Conservation (phyloP, 106 monocot species). For the Dendrobium nobile region DNA sequence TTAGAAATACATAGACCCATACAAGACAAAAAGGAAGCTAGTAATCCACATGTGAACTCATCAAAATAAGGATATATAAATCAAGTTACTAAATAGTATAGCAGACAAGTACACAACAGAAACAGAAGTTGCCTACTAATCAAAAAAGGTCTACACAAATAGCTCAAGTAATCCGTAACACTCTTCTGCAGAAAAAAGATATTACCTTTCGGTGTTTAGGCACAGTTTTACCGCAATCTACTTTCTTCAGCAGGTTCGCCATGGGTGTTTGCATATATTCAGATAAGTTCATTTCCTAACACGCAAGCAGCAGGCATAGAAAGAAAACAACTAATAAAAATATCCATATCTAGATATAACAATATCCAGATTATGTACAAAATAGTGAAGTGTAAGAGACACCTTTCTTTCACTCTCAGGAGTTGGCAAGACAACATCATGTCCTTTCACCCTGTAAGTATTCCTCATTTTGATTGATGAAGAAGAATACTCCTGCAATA, state of each 20-base stretch:
- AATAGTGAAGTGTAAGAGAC: neutral
- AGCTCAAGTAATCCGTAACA: neutral
- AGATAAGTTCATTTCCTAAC: constrained; percentile 56
- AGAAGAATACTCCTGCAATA: constrained; percentile 70
- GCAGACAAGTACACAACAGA: neutral
- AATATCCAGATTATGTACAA: neutral
- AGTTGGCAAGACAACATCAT: constrained; percentile 29
- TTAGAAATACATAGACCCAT: neutral
- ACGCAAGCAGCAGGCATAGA: constrained; percentile 6
- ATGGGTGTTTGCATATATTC: constrained; percentile 73
- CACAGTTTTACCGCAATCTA: constrained; percentile 45
- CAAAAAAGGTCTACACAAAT: neutral
- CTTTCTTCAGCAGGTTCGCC: constrained; percentile 65
- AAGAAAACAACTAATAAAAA: neutral
- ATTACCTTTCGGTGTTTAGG: constrained; percentile 68
- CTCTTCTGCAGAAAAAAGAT: neutral
- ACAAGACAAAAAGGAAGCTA: neutral
- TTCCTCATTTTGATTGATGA: constrained; percentile 83
- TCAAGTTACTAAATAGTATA: neutral
- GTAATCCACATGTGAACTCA: neutral
- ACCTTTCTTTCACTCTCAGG: constrained; percentile 67
- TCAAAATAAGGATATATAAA: neutral
- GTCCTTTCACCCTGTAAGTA: constrained; percentile 41
- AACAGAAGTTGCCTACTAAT: neutral
- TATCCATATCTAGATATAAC: neutral